These are phyloP conservation scores for Ochetophila trinervis DNA, from an alignment of 306 rosid species.

Conservation along the genomic window DNA sequence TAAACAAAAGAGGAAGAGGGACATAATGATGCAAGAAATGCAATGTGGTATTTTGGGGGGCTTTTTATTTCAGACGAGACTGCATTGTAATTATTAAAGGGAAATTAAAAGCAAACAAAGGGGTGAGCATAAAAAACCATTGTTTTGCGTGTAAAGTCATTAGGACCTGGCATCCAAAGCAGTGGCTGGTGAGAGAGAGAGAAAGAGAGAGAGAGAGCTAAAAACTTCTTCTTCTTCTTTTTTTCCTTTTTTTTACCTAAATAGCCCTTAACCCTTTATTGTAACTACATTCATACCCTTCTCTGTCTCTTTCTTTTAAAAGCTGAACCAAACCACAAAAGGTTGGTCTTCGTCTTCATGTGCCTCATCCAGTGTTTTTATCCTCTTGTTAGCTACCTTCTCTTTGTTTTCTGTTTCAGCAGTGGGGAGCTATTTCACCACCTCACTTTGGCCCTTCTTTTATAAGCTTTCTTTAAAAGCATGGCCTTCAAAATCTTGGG, in stretches of 20 bases:
- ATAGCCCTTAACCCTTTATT: constrained; percentile 32
- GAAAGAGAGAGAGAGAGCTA: too few species aligned
- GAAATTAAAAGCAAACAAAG: constrained; percentile 6
- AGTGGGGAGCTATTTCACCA: too few species aligned
- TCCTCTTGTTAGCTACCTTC: too few species aligned
- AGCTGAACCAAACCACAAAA: constrained; percentile 12
- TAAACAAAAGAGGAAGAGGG: constrained; percentile 13
- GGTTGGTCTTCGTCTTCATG: too few species aligned
- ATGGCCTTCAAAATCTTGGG: too few species aligned
- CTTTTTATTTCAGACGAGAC: constrained; percentile 42
- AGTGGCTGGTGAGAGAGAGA: constrained; percentile 44
- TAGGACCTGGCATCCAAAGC: constrained; percentile 57
- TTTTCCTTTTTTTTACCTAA: constrained; percentile 34
- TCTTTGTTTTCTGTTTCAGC: too few species aligned
- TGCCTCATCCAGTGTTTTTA: too few species aligned
- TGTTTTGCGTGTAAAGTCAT: constrained; percentile 71
- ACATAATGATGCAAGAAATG: constrained; percentile 47
- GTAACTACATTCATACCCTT: constrained; percentile 25
- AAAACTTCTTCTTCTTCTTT: background rate
- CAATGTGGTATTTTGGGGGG: constrained; percentile 4
- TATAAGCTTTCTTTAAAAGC: too few species aligned
- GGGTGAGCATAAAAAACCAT: constrained; percentile 17
- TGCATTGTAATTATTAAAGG: constrained; percentile 43
- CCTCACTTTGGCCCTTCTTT: too few species aligned
- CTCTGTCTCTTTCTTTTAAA: constrained; percentile 16